Evolutionary conservation across 2,329 filamentous ascomycete genomes (phyloP), one percentile per base, ranked within the genome.

Genomic region (Aspergillus pseudoglaucus): DNA sequence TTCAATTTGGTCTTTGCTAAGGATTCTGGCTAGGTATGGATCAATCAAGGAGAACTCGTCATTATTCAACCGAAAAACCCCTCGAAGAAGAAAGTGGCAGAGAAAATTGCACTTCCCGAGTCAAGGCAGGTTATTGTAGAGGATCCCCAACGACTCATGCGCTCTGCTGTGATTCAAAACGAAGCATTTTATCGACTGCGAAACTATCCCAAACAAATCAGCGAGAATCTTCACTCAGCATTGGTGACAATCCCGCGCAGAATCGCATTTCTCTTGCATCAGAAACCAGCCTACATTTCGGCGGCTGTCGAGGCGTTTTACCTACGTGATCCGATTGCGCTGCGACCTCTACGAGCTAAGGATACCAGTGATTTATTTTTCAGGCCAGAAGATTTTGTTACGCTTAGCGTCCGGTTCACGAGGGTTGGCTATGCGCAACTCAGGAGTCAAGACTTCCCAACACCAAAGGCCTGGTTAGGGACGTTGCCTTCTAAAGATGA

Each of bases 221-320:
- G 71, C 12, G 76, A 83, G 17, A 89, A 87, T 14, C 74, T 89
- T n/a, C 93, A 98, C 65, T 78, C 85, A 60, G 79, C 88, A 1
- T 68, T 83, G 3, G 72, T 89, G 22, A 85, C 80, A 0, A 76
- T 98, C 27, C 93, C 93, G 0, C 82, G 93, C 49, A 90, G 85
- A 56, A 71, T 95, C 23, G 91, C 90, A 6, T 84, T 84, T 55
- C 75, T 97, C 33, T 72, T 98, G 2, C 87, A 91, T 58, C 72
- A 80, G 39, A 81, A 84, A 18, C 88, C 90, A 0, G 79, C 83
- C 14, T 83, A 87, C 50, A 83, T 97, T 48, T 85, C 90, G 2
- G 83, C 90, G 0, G 90, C 89, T 1, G 81, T 91, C 2, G 94
- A 98, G 67, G 83, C 87, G 1, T 97, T 98, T 67, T 97, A 97